These are phyloP conservation scores for Phellopilus nigrolimitatus DNA, from an alignment of 1,284 basidiomycete genomes.

Conservation along the genomic window DNA sequence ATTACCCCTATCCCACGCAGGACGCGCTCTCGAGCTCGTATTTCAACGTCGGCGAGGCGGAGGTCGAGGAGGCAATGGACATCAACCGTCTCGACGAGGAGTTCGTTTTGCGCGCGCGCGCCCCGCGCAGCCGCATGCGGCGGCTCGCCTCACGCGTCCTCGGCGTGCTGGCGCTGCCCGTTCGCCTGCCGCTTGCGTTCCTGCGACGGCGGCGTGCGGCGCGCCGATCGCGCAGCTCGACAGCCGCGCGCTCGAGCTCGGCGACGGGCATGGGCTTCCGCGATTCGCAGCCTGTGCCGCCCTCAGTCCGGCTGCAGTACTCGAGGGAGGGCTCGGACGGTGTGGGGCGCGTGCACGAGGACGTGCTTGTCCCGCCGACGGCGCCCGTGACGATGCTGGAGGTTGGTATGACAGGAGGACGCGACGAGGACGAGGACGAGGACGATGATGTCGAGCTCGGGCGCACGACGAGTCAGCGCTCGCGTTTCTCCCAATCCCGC, in stretches of 20 bases:
- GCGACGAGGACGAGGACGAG: not conserved
- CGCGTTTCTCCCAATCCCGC: not conserved
- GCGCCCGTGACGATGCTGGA: not conserved
- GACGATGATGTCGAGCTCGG: not conserved
- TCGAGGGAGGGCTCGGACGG: not conserved
- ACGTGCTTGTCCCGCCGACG: not conserved
- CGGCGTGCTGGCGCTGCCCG: not conserved
- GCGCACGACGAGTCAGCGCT: not conserved
- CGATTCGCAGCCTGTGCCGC: constrained; percentile 2
- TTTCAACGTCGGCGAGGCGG: not conserved
- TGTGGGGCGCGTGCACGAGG: not conserved
- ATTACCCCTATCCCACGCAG: no score
- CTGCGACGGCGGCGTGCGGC: no score
- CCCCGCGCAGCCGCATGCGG: not conserved
- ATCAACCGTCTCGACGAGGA: constrained; percentile 4
- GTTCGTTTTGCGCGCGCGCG: not conserved
- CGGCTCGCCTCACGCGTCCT: not conserved
- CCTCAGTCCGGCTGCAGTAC: not conserved
- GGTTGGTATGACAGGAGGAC: not conserved
- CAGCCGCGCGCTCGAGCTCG: no score
- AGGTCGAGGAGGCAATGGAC: constrained; percentile 6
- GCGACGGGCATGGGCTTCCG: no score
- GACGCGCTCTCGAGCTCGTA: no score
- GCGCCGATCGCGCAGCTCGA: no score
- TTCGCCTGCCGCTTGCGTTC: no score